These are phyloP conservation scores for Cardiosporidium cionae DNA, from an alignment of 169 alveolate genomes.

Conservation along the genomic window DNA sequence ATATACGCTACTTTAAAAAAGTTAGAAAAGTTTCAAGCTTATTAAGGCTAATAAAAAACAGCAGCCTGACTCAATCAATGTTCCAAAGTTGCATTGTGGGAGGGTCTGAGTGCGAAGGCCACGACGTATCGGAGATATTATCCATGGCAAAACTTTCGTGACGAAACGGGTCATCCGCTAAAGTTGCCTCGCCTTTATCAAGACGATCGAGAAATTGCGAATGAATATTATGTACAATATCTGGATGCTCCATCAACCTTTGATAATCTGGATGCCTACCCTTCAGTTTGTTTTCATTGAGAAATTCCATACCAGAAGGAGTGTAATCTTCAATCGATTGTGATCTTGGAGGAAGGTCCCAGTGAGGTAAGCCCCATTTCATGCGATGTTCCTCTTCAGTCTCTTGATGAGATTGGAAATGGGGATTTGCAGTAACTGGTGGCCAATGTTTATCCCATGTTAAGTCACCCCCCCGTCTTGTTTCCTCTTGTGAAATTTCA, in stretches of 20 bases:
- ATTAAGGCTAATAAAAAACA: no score
- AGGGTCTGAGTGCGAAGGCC: no score
- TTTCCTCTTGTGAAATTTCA: constrained; percentile 45
- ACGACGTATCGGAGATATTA: no score
- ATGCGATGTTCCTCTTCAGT: constrained; percentile 29
- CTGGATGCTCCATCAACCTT: constrained; percentile 30
- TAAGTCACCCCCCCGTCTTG: constrained; percentile 30
- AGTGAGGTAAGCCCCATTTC: not conserved
- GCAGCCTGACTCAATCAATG: no score
- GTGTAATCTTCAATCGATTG: not conserved
- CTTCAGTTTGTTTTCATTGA: constrained; percentile 30
- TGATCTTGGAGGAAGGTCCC: not conserved
- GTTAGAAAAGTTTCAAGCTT: no score
- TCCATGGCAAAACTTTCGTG: no score
- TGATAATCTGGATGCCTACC: constrained; percentile 38
- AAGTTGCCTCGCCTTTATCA: constrained; percentile 31
- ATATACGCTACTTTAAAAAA: no score
- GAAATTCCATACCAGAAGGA: constrained; percentile 34
- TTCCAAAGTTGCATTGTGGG: no score
- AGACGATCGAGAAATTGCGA: constrained; percentile 26
- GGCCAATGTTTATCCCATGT: constrained; percentile 24
- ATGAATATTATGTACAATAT: constrained; percentile 28
- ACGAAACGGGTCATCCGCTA: constrained; percentile 42
- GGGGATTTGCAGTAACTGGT: not conserved
- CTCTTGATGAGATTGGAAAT: constrained; percentile 14